Conservation (phyloP, 441 rosid genomes). For the Jatropha podagrica region DNA sequence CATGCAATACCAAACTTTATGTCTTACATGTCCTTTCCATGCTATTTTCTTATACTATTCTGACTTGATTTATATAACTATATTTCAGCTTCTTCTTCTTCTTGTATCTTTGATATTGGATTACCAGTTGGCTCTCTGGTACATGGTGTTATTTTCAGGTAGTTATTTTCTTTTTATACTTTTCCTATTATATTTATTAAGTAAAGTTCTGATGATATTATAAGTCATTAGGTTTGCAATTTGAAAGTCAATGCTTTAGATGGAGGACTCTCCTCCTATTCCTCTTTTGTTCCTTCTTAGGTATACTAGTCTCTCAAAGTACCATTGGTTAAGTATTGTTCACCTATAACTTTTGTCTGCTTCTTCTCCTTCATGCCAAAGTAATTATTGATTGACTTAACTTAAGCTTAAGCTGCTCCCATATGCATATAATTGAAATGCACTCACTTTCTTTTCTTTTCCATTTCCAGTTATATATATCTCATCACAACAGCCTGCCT, state of each 20-base stretch:
- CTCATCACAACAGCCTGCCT: slow-evolving; percentile 69
- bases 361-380: neutral
- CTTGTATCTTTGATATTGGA: slow-evolving; percentile 61
- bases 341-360: neutral
- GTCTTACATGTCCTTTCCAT: neutral
- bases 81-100: slow-evolving; percentile 65
- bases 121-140: slow-evolving; percentile 77
- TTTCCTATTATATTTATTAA: neutral
- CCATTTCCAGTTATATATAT: slow-evolving; percentile 60
- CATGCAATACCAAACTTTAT: neutral
- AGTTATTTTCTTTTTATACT: slow-evolving; percentile 9
- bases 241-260: neutral
- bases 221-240: neutral
- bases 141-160: slow-evolving; percentile 63
- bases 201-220: neutral
- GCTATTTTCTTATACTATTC: slow-evolving; percentile 7
- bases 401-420: neutral
- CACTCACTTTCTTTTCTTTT: neutral
- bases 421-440: neutral
- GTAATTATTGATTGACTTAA: neutral
- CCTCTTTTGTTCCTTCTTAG: too few relatives aligned
- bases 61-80: slow-evolving; percentile 10
- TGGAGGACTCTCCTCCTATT: too few relatives aligned
- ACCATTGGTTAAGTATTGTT: neutral
- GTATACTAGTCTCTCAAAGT: neutral